Evolutionary conservation across 2,329 filamentous ascomycete genomes (phyloP).

Genomic region (Penicillium glabrum): DNA sequence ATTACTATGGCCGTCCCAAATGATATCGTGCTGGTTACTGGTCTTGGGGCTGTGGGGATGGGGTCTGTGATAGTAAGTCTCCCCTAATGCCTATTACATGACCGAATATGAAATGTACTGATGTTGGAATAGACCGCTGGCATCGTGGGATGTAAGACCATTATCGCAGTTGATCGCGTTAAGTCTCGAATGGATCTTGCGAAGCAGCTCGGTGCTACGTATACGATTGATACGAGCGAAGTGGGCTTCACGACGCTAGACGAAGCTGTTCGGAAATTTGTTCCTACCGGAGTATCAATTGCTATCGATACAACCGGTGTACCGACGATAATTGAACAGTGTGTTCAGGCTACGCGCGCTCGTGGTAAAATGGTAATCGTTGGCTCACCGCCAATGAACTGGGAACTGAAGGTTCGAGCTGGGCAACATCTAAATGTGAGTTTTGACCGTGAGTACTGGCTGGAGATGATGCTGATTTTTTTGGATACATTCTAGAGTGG

Average conservation of each 20-base stretch:
- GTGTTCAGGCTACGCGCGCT: conserved; percentile 28
- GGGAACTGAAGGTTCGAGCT: conserved; percentile 2
- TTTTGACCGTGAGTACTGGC: not conserved
- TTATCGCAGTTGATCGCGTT: conserved; percentile 41
- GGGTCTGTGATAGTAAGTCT: conserved; percentile 44
- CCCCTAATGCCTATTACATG: not conserved
- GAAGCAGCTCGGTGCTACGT: conserved; percentile 39
- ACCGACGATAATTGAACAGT: conserved; percentile 14
- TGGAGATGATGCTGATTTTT: not conserved
- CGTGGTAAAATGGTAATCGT: conserved; percentile 53
- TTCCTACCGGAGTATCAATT: conserved; percentile 12
- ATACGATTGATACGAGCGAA: conserved; percentile 36
- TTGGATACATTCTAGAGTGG: conserved; percentile 4
- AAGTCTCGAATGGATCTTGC: conserved; percentile 36
- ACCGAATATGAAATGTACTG: not conserved
- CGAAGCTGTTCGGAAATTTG: conserved; percentile 4
- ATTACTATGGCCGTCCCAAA: conserved; percentile 36
- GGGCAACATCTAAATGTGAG: conserved; percentile 7
- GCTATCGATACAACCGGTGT: conserved; percentile 22
- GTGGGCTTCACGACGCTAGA: conserved; percentile 3
- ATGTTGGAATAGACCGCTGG: conserved; percentile 36
- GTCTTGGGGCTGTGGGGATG: conserved; percentile 50
- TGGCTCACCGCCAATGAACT: conserved; percentile 45
- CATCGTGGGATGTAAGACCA: conserved; percentile 38
- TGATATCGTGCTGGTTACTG: conserved; percentile 44